A percentile compares a stretch with the other conserved stretches of the same genome.
These are phyloP conservation scores for Spinellus fusiger DNA, from an alignment of 192 early-diverging fungal species.

Conservation along the genomic window DNA sequence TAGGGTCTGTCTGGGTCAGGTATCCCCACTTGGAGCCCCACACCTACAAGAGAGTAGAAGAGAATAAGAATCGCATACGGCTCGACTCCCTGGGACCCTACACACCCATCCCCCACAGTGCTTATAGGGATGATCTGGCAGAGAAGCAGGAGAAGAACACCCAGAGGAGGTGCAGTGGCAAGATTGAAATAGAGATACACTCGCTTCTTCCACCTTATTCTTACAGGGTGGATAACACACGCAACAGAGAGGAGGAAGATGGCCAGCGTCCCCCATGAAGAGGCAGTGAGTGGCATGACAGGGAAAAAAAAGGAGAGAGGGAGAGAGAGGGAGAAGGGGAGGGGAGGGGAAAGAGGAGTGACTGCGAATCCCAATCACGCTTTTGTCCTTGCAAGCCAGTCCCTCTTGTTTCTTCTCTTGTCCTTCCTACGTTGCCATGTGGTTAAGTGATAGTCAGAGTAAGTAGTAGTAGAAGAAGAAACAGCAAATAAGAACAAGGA, in stretches of 20 bases:
- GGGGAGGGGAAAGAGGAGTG: no score
- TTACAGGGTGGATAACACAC: conserved; percentile 57
- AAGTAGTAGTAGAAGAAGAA: background rate
- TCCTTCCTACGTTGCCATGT: conserved; percentile 9
- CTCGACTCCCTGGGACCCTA: conserved; percentile 55
- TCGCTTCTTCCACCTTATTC: conserved; percentile 26
- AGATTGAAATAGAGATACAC: conserved; percentile 47
- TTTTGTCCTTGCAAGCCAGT: no score
- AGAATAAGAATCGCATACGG: conserved; percentile 81
- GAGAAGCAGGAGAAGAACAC: conserved; percentile 62
- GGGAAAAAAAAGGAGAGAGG: background rate
- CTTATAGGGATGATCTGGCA: conserved; percentile 42
- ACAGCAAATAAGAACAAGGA: background rate
- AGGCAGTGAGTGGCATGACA: conserved; percentile 14
- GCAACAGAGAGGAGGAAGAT: conserved; percentile 55
- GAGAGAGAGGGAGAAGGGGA: no score
- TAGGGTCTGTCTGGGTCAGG: background rate
- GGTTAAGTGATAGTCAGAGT: conserved; percentile 35
- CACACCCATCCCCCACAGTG: conserved; percentile 44
- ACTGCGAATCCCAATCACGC: no score
- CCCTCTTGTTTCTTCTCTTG: background rate
- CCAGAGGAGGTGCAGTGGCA: conserved; percentile 66
- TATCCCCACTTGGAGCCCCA: background rate
- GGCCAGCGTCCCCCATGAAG: conserved; percentile 56
- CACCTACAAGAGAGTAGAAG: conserved; percentile 62